Evolutionary conservation across 2,329 filamentous ascomycete genomes (phyloP).

Genomic region (Exserohilum rostratum): DNA sequence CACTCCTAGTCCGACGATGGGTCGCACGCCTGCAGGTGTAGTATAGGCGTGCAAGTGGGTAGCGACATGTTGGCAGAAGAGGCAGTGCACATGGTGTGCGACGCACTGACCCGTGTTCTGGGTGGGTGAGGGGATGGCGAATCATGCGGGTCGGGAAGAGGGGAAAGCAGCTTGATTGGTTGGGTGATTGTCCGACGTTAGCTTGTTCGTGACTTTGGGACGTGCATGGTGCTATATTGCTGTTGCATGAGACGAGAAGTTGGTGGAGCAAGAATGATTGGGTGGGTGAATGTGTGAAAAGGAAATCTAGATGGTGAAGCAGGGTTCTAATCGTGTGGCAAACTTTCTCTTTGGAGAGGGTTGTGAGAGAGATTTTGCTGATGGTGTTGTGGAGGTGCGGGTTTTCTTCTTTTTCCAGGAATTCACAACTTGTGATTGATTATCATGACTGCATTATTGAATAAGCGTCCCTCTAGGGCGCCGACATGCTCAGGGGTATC

Average conservation of each 20-base stretch:
- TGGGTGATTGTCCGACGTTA: neutral
- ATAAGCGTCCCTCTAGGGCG: neutral
- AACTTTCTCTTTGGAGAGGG: too few relatives aligned
- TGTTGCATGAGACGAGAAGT: neutral
- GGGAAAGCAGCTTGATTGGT: neutral
- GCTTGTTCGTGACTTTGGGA: neutral
- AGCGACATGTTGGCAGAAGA: too few relatives aligned
- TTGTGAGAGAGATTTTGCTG: too few relatives aligned
- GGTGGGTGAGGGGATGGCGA: neutral
- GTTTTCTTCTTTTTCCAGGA: too few relatives aligned
- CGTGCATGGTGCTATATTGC: constrained; percentile 5
- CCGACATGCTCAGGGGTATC: neutral
- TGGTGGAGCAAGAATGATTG: neutral
- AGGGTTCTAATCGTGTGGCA: neutral
- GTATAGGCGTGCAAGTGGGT: too few relatives aligned
- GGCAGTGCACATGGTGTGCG: too few relatives aligned
- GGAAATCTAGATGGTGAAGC: neutral
- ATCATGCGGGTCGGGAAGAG: neutral
- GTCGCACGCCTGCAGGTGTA: too few relatives aligned
- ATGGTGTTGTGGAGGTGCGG: too few relatives aligned
- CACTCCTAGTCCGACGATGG: too few relatives aligned
- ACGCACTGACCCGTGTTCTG: neutral
- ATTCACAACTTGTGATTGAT: too few relatives aligned
- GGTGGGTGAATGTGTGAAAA: neutral
- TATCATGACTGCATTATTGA: neutral